Conservation (phyloP, 305 asterid genomes). For the Fraxinus albicans region DNA sequence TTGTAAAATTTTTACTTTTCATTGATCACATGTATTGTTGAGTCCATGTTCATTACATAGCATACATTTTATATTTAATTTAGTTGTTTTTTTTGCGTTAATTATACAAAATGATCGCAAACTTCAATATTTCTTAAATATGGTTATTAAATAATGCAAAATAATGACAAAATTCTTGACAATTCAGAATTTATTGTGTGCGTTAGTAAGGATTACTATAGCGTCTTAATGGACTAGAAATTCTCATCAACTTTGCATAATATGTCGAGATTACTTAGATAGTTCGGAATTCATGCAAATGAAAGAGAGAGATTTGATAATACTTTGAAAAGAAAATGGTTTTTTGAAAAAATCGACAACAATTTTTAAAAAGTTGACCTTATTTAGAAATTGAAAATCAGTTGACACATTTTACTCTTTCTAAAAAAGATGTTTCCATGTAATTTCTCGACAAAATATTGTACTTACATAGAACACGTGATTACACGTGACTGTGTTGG, state of each 20-base stretch:
- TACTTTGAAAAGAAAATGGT: no score
- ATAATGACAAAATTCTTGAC: not conserved
- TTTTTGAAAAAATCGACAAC: not conserved
- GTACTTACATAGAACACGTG: not conserved
- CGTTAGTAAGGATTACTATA: not conserved
- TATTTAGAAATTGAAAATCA: no score
- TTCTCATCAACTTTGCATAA: no score
- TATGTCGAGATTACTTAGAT: not conserved
- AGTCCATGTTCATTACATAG: not conserved
- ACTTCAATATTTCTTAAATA: not conserved
- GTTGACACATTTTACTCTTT: no score
- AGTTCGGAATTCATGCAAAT: not conserved
- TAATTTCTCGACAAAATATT: no score
- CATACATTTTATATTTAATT: not conserved
- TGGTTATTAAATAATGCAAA: not conserved
- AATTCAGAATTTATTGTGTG: not conserved
- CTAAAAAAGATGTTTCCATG: no score
- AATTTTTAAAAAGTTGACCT: no score
- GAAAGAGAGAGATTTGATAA: not conserved
- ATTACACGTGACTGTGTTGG: not conserved
- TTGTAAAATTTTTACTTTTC: not conserved
- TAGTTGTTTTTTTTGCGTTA: not conserved
- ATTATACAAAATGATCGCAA: not conserved
- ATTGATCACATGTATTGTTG: not conserved
- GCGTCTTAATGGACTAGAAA: no score